Percentiles rank a stretch among this genome's conserved stretches.
Evolutionary conservation across 108 stramenopile genomes (phyloP).

Genomic region (Phaeodactylum tricornutum): DNA sequence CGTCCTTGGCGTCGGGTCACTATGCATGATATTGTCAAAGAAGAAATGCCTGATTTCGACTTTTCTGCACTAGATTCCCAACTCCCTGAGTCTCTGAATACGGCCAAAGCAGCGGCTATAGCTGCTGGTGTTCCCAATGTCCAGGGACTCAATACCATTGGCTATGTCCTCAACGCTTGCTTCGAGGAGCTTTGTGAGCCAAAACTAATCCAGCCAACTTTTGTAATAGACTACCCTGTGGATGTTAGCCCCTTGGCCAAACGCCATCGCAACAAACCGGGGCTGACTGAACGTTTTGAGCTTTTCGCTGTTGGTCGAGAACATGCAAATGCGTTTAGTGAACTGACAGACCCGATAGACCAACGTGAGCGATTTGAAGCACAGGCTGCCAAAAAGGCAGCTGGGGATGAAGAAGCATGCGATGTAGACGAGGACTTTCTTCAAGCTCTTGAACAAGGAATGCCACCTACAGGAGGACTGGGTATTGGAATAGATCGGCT

Average conservation of each 20-base stretch:
- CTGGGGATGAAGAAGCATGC: conserved; percentile 96
- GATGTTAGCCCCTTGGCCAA: conserved; percentile 97
- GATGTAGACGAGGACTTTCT: conserved; percentile 97
- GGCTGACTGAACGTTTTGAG: conserved; percentile 95
- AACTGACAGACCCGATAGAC: conserved; percentile 97
- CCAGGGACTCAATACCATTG: conserved; percentile 51
- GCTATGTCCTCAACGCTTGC: conserved; percentile 88
- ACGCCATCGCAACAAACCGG: conserved; percentile 87
- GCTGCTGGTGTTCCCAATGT: conserved; percentile 69
- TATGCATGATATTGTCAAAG: conserved; percentile 94
- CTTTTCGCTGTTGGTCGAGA: conserved; percentile 94
- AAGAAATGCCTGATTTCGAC: conserved; percentile 83
- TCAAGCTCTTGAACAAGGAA: conserved; percentile 91
- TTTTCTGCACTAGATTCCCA: conserved; percentile 57
- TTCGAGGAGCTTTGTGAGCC: conserved; percentile 97
- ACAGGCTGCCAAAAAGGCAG: conserved; percentile 89
- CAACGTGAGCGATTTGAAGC: conserved; percentile 92
- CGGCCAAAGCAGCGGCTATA: conserved; percentile 63
- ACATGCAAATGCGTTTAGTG: conserved; percentile 95
- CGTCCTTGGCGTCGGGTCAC: conserved; percentile 93
- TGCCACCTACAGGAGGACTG: conserved; percentile 98
- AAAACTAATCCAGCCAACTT: conserved; percentile 94
- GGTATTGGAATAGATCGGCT: conserved; percentile 98
- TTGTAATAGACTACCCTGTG: conserved; percentile 95
- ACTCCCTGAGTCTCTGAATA: conserved; percentile 51